A percentile compares a stretch with the other conserved stretches of the same genome.
These are phyloP conservation scores for Lycium barbarum DNA, from an alignment of 257 asterid species.

Conservation along the genomic window DNA sequence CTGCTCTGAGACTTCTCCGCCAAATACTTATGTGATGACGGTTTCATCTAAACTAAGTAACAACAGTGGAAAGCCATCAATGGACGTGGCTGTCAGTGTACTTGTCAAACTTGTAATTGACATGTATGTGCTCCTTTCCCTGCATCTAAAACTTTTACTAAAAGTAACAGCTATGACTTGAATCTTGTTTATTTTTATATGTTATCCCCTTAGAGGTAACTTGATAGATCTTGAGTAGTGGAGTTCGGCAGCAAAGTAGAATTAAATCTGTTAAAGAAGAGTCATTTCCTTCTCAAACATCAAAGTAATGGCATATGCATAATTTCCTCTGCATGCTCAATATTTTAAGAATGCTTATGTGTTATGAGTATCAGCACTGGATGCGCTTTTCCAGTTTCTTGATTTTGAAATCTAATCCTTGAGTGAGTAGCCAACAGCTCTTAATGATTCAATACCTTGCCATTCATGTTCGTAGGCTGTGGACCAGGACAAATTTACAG, in stretches of 20 bases:
- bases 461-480: neutral
- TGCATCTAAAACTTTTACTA: constrained; percentile 9
- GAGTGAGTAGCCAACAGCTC: neutral
- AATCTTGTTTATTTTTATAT: constrained; percentile 20
- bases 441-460: neutral
- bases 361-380: neutral
- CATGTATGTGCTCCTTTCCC: constrained; percentile 70
- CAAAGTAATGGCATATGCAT: constrained; percentile 4
- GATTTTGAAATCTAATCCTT: constrained; percentile 14
- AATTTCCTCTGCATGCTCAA: neutral
- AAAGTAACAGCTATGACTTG: neutral
- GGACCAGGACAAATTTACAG: neutral
- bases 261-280: neutral
- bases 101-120: constrained; percentile 97
- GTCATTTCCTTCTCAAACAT: constrained; percentile 10
- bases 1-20: constrained; percentile 84
- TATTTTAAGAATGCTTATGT: neutral
- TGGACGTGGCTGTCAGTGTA: constrained; percentile 98
- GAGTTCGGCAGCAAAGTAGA: neutral
- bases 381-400: neutral
- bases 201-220: constrained; percentile 1
- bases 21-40: constrained; percentile 68
- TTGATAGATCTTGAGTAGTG: constrained; percentile 12
- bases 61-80: constrained; percentile 85
- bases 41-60: constrained; percentile 82